Conservation (phyloP, 2,329 filamentous ascomycete genomes). For the Leptographium flavum region DNA sequence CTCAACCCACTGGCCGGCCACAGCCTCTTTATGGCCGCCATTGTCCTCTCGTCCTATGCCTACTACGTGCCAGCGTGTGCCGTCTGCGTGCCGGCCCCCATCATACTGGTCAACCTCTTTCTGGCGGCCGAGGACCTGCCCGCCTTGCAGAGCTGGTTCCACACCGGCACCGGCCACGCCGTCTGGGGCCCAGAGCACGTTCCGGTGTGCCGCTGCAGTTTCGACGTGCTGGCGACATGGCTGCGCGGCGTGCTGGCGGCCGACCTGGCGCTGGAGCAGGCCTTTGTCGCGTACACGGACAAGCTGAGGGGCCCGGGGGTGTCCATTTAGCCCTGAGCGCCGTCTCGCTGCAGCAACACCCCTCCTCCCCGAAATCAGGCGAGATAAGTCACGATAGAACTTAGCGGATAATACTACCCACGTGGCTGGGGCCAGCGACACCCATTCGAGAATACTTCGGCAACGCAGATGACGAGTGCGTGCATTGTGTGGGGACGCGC, state of each 20-base stretch:
- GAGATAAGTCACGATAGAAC: neutral
- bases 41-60: slow-evolving; percentile 4
- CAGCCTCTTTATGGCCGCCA: slow-evolving; percentile 5
- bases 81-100: neutral
- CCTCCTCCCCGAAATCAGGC: too few relatives aligned
- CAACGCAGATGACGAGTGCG: neutral
- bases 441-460: neutral
- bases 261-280: neutral
- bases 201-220: neutral
- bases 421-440: neutral
- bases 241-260: neutral
- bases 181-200: neutral
- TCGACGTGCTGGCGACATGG: neutral
- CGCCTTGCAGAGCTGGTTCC: neutral
- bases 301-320: neutral
- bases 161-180: neutral
- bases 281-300: neutral
- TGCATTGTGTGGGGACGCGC: too few relatives aligned
- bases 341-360: too few relatives aligned
- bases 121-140: neutral
- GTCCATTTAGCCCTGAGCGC: too few relatives aligned
- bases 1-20: slow-evolving; percentile 1
- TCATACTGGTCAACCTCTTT: neutral
- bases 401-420: neutral
- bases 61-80: neutral